phyloP scores from a whole-genome alignment of 1,139 yeast species.

The Suhomyces bokatorum region DNA sequence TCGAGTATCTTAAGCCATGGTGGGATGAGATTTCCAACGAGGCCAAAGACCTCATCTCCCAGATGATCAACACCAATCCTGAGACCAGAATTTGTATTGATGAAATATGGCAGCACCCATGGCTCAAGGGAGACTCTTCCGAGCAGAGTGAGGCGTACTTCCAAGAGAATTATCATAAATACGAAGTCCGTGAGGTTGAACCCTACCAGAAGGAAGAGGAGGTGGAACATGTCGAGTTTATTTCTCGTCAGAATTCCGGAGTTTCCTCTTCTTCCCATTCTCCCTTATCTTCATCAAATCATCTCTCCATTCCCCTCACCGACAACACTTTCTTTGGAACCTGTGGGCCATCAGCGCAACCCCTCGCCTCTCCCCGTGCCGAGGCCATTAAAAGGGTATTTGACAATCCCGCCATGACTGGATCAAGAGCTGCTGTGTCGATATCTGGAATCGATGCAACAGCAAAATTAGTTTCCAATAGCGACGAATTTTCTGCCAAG shows the following conservation, averaged over 20 bases:
- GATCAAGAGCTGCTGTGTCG: constrained; percentile 13
- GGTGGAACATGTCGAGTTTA: constrained; percentile 11
- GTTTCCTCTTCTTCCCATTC: background rate
- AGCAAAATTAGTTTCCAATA: constrained; percentile 14
- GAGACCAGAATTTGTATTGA: constrained; percentile 60
- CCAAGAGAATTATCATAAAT: constrained; percentile 9
- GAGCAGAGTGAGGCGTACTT: constrained; percentile 10
- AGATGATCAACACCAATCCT: constrained; percentile 62
- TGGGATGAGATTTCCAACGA: constrained; percentile 89
- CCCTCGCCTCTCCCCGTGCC: constrained; percentile 34
- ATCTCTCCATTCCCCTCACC: constrained; percentile 1
- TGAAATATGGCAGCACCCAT: constrained; percentile 60
- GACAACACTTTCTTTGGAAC: constrained; percentile 9
- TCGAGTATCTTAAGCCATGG: constrained; percentile 86
- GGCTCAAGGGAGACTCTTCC: constrained; percentile 26
- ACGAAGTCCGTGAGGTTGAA: constrained; percentile 8
- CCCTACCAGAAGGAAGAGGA: constrained; percentile 5
- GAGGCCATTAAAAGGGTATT: constrained; percentile 49
- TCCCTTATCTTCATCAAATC: constrained; percentile 2
- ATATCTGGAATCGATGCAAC: constrained; percentile 16
- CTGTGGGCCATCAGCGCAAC: constrained; percentile 7
- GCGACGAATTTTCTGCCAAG: constrained; percentile 11
- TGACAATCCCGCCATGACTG: constrained; percentile 45
- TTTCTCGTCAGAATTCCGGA: constrained; percentile 1
- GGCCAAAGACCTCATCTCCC: constrained; percentile 64